Base-by-base conservation (phyloP, 2,329 filamentous ascomycete species). In the Ustulina deusta region DNA sequence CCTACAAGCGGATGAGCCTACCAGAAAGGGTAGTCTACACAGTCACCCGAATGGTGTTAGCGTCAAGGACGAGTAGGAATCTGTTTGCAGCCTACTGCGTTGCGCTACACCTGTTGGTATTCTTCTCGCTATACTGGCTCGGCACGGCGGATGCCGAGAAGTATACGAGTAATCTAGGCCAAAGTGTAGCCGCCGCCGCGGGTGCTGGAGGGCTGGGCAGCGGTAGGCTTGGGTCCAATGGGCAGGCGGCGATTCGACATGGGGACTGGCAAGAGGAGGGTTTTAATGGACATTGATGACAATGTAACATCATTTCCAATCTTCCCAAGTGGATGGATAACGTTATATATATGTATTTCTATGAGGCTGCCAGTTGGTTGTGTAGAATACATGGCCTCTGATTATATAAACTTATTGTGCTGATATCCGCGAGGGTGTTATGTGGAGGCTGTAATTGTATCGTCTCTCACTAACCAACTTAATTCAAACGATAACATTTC, bases 21-120 rank as follows among this genome's bases (percentile, higher is more conserved):
- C 94, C 94, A 0, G 96, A 99, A 80, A 86, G 96, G 44, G 88
- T 93, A 55, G 91, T 99, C 3, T 97, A 97, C 80, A 94, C 94
- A 38, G 86, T 97, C 61, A 97, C 95, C 54, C 88, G 94, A 64
- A 93, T 97, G 83, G 93, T 99, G 54, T 84, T 99, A 70, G 93
- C 94, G 59, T 97, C 94, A 54, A 86, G 96, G 69, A 93, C 91
- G 32, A 97, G 94, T 81, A 88, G 97, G 71, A 99, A 98, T 79
- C 79, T 99, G 66, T 99, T 99, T 81, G 96, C 94, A 0, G 90
- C 88, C 11, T 99, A 99, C 80, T 97, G 95, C 79, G 83, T 97
- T 40, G 93, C 90, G 38, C 84, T 99, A 72, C 96, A 99, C 82
- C 76, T 97, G 51, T 82, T 99, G 55, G 90, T 98, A 2, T 96